Evolutionary conservation across 2,329 filamentous ascomycete species (phyloP).

Genomic region (Blastomyces gilchristii): DNA sequence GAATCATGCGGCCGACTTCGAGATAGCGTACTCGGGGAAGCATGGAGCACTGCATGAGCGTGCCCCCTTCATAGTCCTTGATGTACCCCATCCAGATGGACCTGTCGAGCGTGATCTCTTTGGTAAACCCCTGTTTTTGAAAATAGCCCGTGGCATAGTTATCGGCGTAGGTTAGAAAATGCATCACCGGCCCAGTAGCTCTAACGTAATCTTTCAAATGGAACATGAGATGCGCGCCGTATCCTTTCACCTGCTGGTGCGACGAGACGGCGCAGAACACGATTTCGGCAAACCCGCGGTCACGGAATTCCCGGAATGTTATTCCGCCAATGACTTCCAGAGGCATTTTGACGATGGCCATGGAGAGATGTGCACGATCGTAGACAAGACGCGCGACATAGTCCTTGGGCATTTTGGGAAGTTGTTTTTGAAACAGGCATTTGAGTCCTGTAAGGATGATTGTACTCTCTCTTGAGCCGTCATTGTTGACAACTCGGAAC

Average conservation of each 20-base stretch:
- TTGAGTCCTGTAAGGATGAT: slow-evolving; percentile 81
- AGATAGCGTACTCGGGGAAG: slow-evolving; percentile 75
- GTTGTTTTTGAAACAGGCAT: slow-evolving; percentile 83
- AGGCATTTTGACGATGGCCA: slow-evolving; percentile 84
- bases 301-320: slow-evolving; percentile 76
- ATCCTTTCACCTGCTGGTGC: slow-evolving; percentile 86
- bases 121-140: slow-evolving; percentile 92
- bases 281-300: slow-evolving; percentile 77
- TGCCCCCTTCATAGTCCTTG: slow-evolving; percentile 88
- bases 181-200: slow-evolving; percentile 81
- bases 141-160: slow-evolving; percentile 92
- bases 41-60: slow-evolving; percentile 91
- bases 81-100: slow-evolving; percentile 89
- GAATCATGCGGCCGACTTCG: slow-evolving; percentile 70
- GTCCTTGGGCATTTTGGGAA: slow-evolving; percentile 90
- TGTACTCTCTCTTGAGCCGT: slow-evolving; percentile 62
- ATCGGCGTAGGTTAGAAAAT: slow-evolving; percentile 84
- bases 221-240: slow-evolving; percentile 86
- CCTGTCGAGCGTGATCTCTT: slow-evolving; percentile 74
- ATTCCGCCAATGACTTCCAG: slow-evolving; percentile 76
- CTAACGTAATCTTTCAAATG: slow-evolving; percentile 88
- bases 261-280: slow-evolving; percentile 86
- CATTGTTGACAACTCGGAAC: slow-evolving; percentile 84
- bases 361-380: slow-evolving; percentile 76
- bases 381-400: slow-evolving; percentile 86